Evolutionary conservation across 495 filamentous ascomycete species (phyloP), one percentile per base, ranked within the genome.

Genomic region (Penicillium soppii): DNA sequence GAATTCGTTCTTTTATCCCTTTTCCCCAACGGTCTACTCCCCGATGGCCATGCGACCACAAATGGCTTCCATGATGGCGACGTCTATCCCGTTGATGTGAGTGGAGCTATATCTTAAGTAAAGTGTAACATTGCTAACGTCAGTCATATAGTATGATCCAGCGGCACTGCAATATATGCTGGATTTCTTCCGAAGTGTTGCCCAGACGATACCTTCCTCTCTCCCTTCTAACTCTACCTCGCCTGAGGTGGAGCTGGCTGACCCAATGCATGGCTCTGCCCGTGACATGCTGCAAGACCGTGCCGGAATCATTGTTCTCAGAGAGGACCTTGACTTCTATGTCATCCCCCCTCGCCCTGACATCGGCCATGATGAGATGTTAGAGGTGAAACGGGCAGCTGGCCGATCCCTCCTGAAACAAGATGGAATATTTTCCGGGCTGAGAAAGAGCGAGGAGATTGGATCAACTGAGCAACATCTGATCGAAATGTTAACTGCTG

Each of bases 1-100:
- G 94, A 98, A 73, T 98, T 98, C 53, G 94, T 98, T 15, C 82
- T 98, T n/a, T 78, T 98, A 12, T 97, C 94, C n/a, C 79, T 98
- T 13, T 98, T 98, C 58, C 94, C 94, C 7, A 98, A 98, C 66
- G 94, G 94, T 13, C 84, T 99, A 20, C 91, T 99, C 45, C 95
- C 94, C 1, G 95, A 99, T 69, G 92, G 92, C 7, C 92, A 97
- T 49, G 26, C 37, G 2, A 25, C 43, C 60, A 89, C 95, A 82
- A 92, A 90, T 57, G 88, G 89, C 30, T 96, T 92, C 66, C 83
- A 87, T 50, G 94, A 97, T 62, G 88, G 90, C 25, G 94, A 97
- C 65, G 85, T 95, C 51, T 95, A 97, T 62, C 90, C 92, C 59
- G 91, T 99, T 63, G 94, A 99, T 80, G 94, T 98, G 74, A 74